Base-by-base conservation (phyloP, 768 basidiomycete genomes). In the Scleroderma bovista region DNA sequence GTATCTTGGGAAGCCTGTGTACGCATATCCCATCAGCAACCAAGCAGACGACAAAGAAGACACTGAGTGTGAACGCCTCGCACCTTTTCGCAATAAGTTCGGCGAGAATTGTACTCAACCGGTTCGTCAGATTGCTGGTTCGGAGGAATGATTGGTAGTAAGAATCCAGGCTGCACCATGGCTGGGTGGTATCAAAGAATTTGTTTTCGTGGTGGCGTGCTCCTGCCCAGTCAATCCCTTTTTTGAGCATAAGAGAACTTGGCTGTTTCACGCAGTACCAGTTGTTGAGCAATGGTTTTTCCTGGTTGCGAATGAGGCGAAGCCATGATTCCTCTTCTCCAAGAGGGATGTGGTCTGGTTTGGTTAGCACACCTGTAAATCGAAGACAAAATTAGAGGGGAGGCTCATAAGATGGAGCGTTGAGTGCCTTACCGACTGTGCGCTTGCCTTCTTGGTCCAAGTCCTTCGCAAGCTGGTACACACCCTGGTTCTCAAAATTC, bases 401-500 rank as follows among this genome's bases (percentile, higher is more conserved):
- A 34, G 24, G 23, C 2, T 43, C n/a, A 3, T 20, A 20, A 37
- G 26, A n/a, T 26, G 8, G n/a, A 2, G n/a, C 3, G 5, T 24
- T 3, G 24, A 7, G 20, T 22, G 2, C 26, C 3, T n/a, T 57
- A 72, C 85, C 84, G 20, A 86, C 80, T 0, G 84, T 87, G 1
- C 83, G 72, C 39, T 72, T 72, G 0, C 84, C 83, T 2, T 75
- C 63, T 0, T 79, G 77, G 54, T 86, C 84, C 45, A 74, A 63
- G 10, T 65, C 49, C 56, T 78, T 79, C 0, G 83, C 78, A 0
- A 86, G 66, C 11, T 74, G 67, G 50, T 81, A 77, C 0, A 83
- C 84, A 0, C 79, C 80, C 62, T 87, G 85, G 48, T 84, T 88
- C 56, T 86, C 81, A 31, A 83, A 84, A 52, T 88, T 84, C 40